Evolutionary conservation across 257 asterid genomes (phyloP).

Genomic region (Solanum chiquidenum): DNA sequence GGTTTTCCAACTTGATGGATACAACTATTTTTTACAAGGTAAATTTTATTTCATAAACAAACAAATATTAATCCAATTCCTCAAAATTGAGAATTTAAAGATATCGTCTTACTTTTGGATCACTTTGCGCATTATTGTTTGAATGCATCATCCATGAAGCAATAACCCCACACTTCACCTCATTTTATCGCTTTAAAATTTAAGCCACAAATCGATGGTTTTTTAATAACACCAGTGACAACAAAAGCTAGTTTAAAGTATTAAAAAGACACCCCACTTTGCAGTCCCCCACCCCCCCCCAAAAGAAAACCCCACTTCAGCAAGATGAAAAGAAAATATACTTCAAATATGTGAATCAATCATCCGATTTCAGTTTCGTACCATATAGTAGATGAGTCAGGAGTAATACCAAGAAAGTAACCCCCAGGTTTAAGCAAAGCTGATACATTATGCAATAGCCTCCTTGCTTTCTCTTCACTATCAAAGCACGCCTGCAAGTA

Average conservation of each 20-base stretch:
- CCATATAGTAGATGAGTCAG: constrained; percentile 99
- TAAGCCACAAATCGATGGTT: neutral
- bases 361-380: constrained; percentile 16
- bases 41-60: neutral
- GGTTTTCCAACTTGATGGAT: neutral
- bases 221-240: neutral
- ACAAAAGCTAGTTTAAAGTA: neutral
- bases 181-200: neutral
- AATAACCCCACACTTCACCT: neutral
- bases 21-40: neutral
- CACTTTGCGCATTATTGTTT: neutral
- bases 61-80: neutral
- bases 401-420: constrained; percentile 89
- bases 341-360: neutral
- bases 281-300: neutral
- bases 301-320: neutral
- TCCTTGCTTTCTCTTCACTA: constrained; percentile 75
- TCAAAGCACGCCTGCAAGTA: constrained; percentile 69
- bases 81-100: neutral
- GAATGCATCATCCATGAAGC: neutral
- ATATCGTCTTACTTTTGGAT: neutral
- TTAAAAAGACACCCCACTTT: neutral
- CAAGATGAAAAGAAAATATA: neutral
- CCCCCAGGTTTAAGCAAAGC: constrained; percentile 94
- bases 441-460: constrained; percentile 71